Base-by-base conservation (phyloP, 2,329 filamentous ascomycete species). In the Alternaria rosae region DNA sequence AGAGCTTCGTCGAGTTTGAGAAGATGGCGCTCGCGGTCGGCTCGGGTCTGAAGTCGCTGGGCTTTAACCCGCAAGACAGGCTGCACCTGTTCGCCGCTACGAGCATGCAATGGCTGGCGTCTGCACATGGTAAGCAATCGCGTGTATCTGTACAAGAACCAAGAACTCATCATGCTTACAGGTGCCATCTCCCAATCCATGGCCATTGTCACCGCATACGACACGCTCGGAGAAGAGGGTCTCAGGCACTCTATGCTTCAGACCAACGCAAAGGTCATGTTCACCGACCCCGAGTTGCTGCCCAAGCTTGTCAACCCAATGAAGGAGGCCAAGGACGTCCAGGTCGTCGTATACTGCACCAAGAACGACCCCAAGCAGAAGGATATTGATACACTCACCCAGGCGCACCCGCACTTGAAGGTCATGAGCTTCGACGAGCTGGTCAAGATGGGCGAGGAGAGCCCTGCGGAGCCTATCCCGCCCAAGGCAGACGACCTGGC, bases 161-260 rank as follows among this genome's bases (percentile, higher is more conserved):
- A 15, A 20, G 30, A 3, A 44, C 68, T 76, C 42, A 75, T 54
- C 30, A 21, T 41, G 28, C 12, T 11, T 21, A 20, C 42, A 85
- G 84, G 83, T 84, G 91, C 87, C 58, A 81, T 89, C 20, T 94
- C 93, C 15, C 94, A 98, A 81, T 94, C 92, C 45, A 88, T 97
- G 78, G 89, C 92, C 61, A 94, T 97, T 69, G 94, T 97, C 53
- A 98, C 94, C 47, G 93, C 94, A 53, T 97, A 97, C 81, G 94
- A 97, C 79, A 97, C 93, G 28, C 89, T 97, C 45, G 94, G 94
- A 56, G 87, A 92, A 73, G 88, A 90, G 65, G 94, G 93, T 48
- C 87, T 97, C 66, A 89, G 91, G 82, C 93, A 97, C 83, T 96
- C 93, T 4, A 87, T 97, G 67, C 85, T 89, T 21, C 92, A 97